Base-by-base conservation (phyloP, 2,329 filamentous ascomycete genomes). In the Penicillium occitanis region DNA sequence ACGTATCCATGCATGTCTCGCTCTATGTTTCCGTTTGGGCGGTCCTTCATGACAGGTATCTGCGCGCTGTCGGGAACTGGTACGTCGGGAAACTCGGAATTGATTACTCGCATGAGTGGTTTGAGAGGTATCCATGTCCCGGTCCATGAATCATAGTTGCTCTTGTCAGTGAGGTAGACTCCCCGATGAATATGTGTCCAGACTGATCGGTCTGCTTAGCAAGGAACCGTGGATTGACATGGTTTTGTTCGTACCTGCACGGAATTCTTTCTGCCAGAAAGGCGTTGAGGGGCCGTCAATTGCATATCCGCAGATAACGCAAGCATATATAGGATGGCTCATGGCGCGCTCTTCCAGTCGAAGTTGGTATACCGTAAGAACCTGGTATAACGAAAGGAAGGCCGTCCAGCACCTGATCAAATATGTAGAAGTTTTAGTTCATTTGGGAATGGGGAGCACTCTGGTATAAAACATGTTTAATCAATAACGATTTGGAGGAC, bases 21-120 rank as follows among this genome's bases (percentile, higher is more conserved):
- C 2, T 48, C 44, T 13, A 22, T 48, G 8, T 1, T 35, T 22
- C 28, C 28, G n/a, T 37, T 30, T 30, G 40, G 33, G 14, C 4
- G 17, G 35, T 55, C 51, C 51, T 30, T 22, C 66, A 68, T 68
- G 28, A 68, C 64, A 35, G 50, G 60, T 46, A 68, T 53, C 17
- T 44, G 44, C 5, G 44, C n/a, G 48, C 5, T 37, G 35, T 0
- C 25, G n/a, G n/a, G n/a, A 8, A 5, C 33, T n/a, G 44, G 14
- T 37, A 30, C 25, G 51, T 51, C 59, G 51, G 30, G 30, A 8
- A 30, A 30, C 30, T 30, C 30, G 7, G 17, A 46, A 40, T 68
- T 35, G 51, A 66, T 51, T 58, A 53, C 63, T 14, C 66, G 58
- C 53, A 64, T 51, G 58, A 44, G 8, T 35, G 57, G 37, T 57